Conservation (phyloP, 371 early-diverging fungal species). For the Mortierella sp. region DNA sequence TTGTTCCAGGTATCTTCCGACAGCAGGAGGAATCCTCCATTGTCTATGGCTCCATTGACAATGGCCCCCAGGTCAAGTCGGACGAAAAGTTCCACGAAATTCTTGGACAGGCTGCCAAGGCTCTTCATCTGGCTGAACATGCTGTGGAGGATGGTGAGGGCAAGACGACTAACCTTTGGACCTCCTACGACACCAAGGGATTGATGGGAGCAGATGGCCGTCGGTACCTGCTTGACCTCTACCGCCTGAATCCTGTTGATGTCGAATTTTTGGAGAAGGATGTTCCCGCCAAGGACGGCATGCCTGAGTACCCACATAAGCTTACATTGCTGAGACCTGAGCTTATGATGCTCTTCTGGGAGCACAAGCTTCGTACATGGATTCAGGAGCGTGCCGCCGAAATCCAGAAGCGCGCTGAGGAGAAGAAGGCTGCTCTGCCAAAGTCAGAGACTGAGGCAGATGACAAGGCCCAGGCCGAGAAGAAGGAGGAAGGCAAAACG, state of each 20-base stretch:
- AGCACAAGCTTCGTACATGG: conserved; percentile 77
- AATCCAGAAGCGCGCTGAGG: conserved; percentile 63
- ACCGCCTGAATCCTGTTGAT: conserved; percentile 91
- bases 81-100: conserved; percentile 82
- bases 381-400: conserved; percentile 66
- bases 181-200: conserved; percentile 93
- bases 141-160: conserved; percentile 76
- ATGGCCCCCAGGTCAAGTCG: conserved; percentile 75
- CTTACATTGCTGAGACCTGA: conserved; percentile 90
- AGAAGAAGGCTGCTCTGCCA: conserved; percentile 52
- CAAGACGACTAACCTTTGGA: conserved; percentile 69
- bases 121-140: conserved; percentile 86
- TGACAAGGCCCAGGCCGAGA: conserved; percentile 46
- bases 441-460: conserved; percentile 37
- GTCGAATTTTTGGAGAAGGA: conserved; percentile 85
- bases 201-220: conserved; percentile 91
- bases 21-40: conserved; percentile 85
- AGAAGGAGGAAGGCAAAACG: conserved; percentile 54
- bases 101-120: conserved; percentile 76
- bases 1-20: conserved; percentile 84
- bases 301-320: conserved; percentile 90
- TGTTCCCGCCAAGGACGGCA: conserved; percentile 57
- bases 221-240: conserved; percentile 91
- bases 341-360: conserved; percentile 86
- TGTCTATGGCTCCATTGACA: conserved; percentile 91